Percentiles rank a stretch among this genome's conserved stretches.
These are phyloP conservation scores for Begonia loranthoides DNA, from an alignment of 306 rosid species.

Conservation along the genomic window DNA sequence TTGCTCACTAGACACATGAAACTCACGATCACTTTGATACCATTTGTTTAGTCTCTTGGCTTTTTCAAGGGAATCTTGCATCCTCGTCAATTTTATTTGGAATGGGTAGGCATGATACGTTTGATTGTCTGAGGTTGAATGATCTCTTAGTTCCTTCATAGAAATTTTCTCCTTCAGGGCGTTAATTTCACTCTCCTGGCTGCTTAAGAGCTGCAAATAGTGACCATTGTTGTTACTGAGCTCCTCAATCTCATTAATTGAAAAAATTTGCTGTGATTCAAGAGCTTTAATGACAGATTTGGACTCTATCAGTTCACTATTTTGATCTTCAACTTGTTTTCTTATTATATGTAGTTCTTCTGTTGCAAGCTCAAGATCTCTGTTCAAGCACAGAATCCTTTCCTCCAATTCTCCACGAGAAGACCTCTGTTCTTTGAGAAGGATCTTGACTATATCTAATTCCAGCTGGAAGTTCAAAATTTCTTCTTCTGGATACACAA, in stretches of 20 bases:
- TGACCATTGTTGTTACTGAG: constrained; percentile 36
- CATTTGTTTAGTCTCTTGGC: constrained; percentile 66
- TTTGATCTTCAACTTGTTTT: constrained; percentile 37
- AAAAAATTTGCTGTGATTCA: constrained; percentile 63
- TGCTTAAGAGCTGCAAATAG: constrained; percentile 37
- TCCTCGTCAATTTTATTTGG: constrained; percentile 48
- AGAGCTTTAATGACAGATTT: constrained; percentile 67
- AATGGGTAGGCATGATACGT: constrained; percentile 31
- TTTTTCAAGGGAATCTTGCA: constrained; percentile 85
- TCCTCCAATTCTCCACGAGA: constrained; percentile 45
- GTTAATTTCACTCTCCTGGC: constrained; percentile 43
- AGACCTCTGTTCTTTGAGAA: constrained; percentile 63
- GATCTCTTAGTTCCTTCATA: constrained; percentile 33
- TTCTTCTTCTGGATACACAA: constrained; percentile 44
- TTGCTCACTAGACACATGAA: constrained; percentile 68
- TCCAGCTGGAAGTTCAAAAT: constrained; percentile 65
- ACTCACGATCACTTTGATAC: constrained; percentile 68
- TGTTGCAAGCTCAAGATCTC: constrained; percentile 31
- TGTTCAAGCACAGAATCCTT: constrained; percentile 28
- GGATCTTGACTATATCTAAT: constrained; percentile 62
- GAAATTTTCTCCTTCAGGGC: constrained; percentile 42
- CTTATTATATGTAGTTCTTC: constrained; percentile 27
- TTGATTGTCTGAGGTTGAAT: constrained; percentile 21
- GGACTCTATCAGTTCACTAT: constrained; percentile 37
- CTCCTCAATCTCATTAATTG: constrained; percentile 65